Conservation (phyloP, 208 protist genomes). For the Acanthamoeba pearcei region DNA sequence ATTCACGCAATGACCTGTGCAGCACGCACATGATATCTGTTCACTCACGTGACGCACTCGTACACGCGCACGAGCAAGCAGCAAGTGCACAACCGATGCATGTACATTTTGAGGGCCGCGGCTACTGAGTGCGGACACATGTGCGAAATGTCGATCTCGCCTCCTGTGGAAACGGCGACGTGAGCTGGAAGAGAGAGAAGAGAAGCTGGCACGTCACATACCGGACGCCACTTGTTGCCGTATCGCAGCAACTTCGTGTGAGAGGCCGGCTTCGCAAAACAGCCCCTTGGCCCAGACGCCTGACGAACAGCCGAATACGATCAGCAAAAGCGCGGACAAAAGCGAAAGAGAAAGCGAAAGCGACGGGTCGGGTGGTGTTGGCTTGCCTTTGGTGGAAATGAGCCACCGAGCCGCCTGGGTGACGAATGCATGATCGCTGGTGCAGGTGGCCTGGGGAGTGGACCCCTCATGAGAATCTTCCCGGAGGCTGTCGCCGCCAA, state of each 20-base stretch:
- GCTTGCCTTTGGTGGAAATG: not conserved
- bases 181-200: not conserved
- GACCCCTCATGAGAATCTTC: not conserved
- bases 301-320: not conserved
- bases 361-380: not conserved
- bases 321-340: not conserved
- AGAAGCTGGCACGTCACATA: not conserved
- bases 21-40: not conserved
- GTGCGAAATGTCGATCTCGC: not conserved
- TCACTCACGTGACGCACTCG: not conserved
- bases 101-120: not conserved
- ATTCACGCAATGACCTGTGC: not conserved
- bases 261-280: constrained; percentile 4
- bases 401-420: not conserved
- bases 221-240: not conserved
- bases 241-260: not conserved
- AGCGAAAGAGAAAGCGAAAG: not conserved
- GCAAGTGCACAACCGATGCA: not conserved
- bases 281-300: not conserved
- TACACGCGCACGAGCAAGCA: not conserved
- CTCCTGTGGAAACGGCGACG: not conserved
- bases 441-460: not conserved
- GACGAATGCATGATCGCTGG: not conserved
- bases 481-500: not conserved
- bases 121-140: constrained; percentile 9